Percentiles rank a stretch among this genome's conserved stretches.
Conservation (phyloP, 2,329 filamentous ascomycete genomes). For the Didymella sp. region DNA sequence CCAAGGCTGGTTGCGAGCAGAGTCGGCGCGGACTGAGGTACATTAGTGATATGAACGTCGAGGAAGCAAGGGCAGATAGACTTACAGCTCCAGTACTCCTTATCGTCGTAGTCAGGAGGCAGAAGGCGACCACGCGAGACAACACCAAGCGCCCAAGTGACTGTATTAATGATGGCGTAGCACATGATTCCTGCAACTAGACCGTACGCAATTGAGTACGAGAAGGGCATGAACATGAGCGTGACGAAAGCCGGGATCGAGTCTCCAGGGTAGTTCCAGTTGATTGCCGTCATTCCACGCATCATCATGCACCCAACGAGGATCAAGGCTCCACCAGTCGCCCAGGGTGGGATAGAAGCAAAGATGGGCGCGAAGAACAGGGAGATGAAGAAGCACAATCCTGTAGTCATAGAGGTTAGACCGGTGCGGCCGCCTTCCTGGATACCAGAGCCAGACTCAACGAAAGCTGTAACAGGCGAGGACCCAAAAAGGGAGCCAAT, state of each 20-base stretch:
- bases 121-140: slow-evolving; percentile 28
- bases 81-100: slow-evolving; percentile 42
- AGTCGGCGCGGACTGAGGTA: slow-evolving; percentile 28
- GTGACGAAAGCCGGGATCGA: slow-evolving; percentile 84
- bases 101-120: slow-evolving; percentile 38
- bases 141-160: slow-evolving; percentile 58
- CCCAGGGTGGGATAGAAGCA: slow-evolving; percentile 87
- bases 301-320: slow-evolving; percentile 88
- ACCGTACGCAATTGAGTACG: slow-evolving; percentile 86
- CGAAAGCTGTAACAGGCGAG: slow-evolving; percentile 83
- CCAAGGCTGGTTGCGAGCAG: slow-evolving; percentile 35
- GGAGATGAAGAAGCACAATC: slow-evolving; percentile 78
- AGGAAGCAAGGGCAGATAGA: background rate
- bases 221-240: slow-evolving; percentile 86
- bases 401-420: slow-evolving; percentile 77
- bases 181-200: slow-evolving; percentile 80
- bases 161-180: slow-evolving; percentile 76
- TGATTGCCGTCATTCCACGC: slow-evolving; percentile 78
- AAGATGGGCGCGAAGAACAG: slow-evolving; percentile 92
- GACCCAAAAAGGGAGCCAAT: slow-evolving; percentile 79
- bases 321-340: slow-evolving; percentile 85
- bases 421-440: slow-evolving; percentile 86
- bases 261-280: slow-evolving; percentile 83
- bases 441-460: slow-evolving; percentile 87
- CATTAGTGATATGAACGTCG: slow-evolving; percentile 10